Evolutionary conservation across 345 rosid species (phyloP).

Genomic region (Rhodomyrtus tomentosa): DNA sequence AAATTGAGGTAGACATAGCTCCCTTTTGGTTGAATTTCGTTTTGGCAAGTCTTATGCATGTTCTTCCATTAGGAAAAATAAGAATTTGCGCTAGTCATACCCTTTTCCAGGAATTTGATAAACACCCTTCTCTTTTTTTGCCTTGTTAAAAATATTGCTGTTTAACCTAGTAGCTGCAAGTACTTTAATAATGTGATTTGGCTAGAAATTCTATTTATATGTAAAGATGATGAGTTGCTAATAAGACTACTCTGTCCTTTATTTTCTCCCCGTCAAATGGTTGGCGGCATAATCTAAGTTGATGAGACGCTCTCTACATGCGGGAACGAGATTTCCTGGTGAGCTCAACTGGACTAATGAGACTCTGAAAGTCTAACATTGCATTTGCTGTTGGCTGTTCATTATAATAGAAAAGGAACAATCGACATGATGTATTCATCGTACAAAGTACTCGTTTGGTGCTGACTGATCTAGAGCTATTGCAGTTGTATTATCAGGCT

Average conservation of each 20-base stretch:
- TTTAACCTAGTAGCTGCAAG: neutral
- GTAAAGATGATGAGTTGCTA: neutral
- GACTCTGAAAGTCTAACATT: neutral
- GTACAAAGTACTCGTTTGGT: neutral
- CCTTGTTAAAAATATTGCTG: neutral
- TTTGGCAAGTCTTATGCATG: neutral
- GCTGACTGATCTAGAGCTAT: neutral
- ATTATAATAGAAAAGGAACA: neutral
- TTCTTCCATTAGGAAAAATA: neutral
- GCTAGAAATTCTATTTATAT: neutral
- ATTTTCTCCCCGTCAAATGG: neutral
- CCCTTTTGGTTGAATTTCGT: neutral
- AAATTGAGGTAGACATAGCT: neutral
- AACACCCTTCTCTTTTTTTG: neutral
- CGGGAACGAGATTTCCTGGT: neutral
- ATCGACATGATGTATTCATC: no score
- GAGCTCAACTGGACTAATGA: neutral
- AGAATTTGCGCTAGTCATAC: neutral
- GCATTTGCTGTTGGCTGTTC: neutral
- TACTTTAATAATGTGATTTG: neutral
- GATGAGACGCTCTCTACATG: neutral
- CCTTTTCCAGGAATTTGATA: neutral
- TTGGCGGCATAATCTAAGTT: neutral
- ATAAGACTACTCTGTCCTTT: neutral
- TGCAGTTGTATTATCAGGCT: constrained; percentile 87